Evolutionary conservation across 306 rosid genomes (phyloP), one percentile per base, ranked within the genome.

Genomic region (Gastrolobium villosum): DNA sequence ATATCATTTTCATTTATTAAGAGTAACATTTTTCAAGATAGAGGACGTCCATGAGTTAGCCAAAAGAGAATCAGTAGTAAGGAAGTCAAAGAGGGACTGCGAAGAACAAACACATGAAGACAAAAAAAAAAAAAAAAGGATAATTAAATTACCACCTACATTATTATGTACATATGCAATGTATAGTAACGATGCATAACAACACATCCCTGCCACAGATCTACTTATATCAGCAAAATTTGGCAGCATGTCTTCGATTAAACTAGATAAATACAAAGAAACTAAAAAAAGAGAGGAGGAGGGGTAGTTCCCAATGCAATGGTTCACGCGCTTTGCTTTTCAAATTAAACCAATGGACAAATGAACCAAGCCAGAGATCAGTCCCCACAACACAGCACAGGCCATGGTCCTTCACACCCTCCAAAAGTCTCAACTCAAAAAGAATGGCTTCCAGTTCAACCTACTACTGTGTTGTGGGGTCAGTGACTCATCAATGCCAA

Each of bases 201-300:
- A 69, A 77, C 86, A 83, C 85, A 75, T 37, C 84, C 78, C 77
- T 77, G 83, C 82, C 83, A 73, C 77, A 41, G 41, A 26, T 80
- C 90, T 83, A 79, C 26, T 20, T 20, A 77, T 76, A 84, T 85
- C 79, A 85, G 83, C 91, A 83, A 83, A 87, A 79, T 74, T 74
- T 40, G 31, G 74, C 52, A 68, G 72, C 71, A 39, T 68, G 62
- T 60, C 31, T 45, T 60, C 49, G 61, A 55, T 82, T 8, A 45
- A 5, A 72, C 37, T 20, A 34, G 67, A 67, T 28, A 66, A 37
- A 65, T 7, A 40, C 8, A 14, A 71, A 8, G 69, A 70, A 40
- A 52, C 48, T 31, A 10, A 72, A 43, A 13, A 74, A 31, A 40
- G 26, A 20, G 26, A 20, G 26, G 26, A 20, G 26, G 26, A 41